phyloP scores from a whole-genome alignment of 805 yeast species.

The Torulaspora maleeae region DNA sequence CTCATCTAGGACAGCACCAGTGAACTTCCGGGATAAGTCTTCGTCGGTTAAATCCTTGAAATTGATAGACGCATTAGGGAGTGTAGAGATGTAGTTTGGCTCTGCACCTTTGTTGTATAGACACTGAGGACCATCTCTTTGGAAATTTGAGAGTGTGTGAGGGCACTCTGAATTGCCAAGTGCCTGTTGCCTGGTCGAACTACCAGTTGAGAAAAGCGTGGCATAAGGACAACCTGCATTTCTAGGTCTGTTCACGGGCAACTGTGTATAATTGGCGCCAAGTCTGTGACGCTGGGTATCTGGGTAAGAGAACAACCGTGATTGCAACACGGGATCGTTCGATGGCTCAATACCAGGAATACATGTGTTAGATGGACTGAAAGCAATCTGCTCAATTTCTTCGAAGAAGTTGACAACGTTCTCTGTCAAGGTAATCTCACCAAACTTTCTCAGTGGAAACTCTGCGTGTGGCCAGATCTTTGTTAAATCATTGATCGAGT shows the following conservation, averaged over 20 bases:
- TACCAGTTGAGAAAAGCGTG: conserved; percentile 9
- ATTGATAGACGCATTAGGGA: conserved; percentile 25
- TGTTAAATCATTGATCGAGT: conserved; percentile 82
- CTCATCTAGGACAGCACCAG: conserved; percentile 34
- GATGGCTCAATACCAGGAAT: conserved; percentile 74
- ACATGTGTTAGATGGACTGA: conserved; percentile 61
- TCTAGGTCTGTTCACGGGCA: conserved; percentile 55
- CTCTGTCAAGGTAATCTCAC: conserved; percentile 49
- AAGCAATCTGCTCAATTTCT: conserved; percentile 54
- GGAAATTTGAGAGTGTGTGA: conserved; percentile 41
- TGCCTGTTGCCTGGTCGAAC: conserved; percentile 3
- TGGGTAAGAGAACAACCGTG: conserved; percentile 68
- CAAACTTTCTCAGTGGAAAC: conserved; percentile 79
- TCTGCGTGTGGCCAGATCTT: conserved; percentile 85
- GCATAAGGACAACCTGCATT: conserved; percentile 45
- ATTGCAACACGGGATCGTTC: conserved; percentile 73
- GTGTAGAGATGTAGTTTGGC: conserved; percentile 49
- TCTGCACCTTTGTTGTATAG: conserved; percentile 45
- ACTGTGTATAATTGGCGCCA: conserved; percentile 62
- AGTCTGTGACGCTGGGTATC: conserved; percentile 76
- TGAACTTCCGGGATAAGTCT: conserved; percentile 26
- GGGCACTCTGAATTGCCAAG: conserved; percentile 21
- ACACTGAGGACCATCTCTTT: conserved; percentile 60
- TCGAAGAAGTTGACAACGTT: conserved; percentile 52
- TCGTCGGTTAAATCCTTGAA: conserved; percentile 16